These are phyloP conservation scores for Citeromyces hawaiiensis DNA, from an alignment of 1,139 yeast genomes.

Conservation along the genomic window DNA sequence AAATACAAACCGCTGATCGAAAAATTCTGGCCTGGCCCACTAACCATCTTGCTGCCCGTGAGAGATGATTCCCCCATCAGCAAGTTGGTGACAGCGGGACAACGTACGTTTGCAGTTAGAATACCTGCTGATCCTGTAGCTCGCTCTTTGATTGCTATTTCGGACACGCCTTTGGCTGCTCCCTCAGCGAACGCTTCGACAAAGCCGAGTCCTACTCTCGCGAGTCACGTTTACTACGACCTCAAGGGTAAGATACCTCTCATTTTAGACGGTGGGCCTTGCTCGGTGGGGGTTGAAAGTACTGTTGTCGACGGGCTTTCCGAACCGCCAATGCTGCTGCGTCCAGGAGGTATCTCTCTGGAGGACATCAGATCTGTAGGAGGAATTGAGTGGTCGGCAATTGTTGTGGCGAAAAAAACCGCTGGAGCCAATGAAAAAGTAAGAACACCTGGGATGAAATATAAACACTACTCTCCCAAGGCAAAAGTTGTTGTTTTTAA, in stretches of 20 bases:
- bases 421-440: conserved; percentile 62
- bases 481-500: conserved; percentile 70
- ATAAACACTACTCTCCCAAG: conserved; percentile 85
- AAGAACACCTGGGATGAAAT: conserved; percentile 96
- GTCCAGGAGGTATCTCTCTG: conserved; percentile 88
- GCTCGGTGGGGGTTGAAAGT: conserved; percentile 86
- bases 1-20: too few relatives aligned
- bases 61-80: conserved; percentile 40
- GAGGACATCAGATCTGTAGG: conserved; percentile 59
- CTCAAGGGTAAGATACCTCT: conserved; percentile 69
- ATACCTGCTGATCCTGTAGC: conserved; percentile 84
- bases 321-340: conserved; percentile 69
- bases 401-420: conserved; percentile 49
- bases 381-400: conserved; percentile 50
- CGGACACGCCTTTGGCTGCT: conserved; percentile 89
- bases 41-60: conserved; percentile 74
- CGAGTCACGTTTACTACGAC: conserved; percentile 75
- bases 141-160: conserved; percentile 74
- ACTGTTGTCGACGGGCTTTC: conserved; percentile 88
- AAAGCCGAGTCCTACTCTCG: conserved; percentile 83
- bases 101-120: conserved; percentile 82
- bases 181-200: conserved; percentile 97
- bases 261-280: conserved; percentile 82
- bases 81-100: conserved; percentile 68
- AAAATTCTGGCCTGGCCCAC: conserved; percentile 98